These are phyloP conservation scores for Glycyrrhiza uralensis DNA, from an alignment of 306 rosid species.

Conservation along the genomic window DNA sequence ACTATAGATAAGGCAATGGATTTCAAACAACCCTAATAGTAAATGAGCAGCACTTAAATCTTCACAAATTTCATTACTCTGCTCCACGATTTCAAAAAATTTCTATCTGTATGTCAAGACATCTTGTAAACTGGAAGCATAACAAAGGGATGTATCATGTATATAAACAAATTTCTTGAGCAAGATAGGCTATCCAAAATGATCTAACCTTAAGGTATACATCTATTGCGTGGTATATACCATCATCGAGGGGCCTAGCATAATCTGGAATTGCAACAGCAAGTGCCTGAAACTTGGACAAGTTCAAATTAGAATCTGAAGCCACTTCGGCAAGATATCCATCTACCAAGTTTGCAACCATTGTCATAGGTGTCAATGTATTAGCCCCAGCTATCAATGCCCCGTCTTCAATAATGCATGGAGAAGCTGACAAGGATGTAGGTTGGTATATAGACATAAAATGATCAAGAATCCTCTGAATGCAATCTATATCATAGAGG, in stretches of 20 bases:
- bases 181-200: background rate
- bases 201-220: slow-evolving; percentile 77
- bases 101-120: background rate
- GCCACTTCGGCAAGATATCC: slow-evolving; percentile 88
- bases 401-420: slow-evolving; percentile 57
- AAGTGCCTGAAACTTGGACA: slow-evolving; percentile 73
- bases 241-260: slow-evolving; percentile 75
- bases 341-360: slow-evolving; percentile 77
- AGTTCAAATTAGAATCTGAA: slow-evolving; percentile 70
- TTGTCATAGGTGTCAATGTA: slow-evolving; percentile 58
- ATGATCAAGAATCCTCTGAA: slow-evolving; percentile 79
- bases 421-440: slow-evolving; percentile 50
- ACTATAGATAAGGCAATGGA: background rate
- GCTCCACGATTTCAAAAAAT: background rate
- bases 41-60: background rate
- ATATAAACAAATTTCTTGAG: background rate
- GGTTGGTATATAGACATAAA: slow-evolving; percentile 61
- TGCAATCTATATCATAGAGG: slow-evolving; percentile 71
- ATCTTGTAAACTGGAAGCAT: background rate
- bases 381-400: slow-evolving; percentile 48
- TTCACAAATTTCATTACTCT: background rate
- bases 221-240: slow-evolving; percentile 81
- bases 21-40: slow-evolving; percentile 2
- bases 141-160: too few species aligned
- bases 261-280: slow-evolving; percentile 78